These are phyloP conservation scores for Verticillium klebahnii DNA, from an alignment of 2,329 filamentous ascomycete genomes.

Conservation along the genomic window DNA sequence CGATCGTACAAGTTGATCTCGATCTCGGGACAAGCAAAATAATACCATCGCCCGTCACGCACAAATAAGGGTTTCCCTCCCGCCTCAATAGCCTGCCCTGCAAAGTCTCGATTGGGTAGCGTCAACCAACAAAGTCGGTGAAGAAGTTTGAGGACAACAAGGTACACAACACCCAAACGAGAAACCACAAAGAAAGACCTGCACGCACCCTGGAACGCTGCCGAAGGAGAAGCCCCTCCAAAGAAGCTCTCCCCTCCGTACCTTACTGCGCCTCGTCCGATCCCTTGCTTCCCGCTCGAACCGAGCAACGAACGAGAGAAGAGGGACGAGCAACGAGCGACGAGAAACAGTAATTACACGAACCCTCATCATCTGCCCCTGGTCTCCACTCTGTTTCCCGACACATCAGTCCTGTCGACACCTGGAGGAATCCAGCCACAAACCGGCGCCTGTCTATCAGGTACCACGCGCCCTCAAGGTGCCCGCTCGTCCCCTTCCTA, in stretches of 20 bases:
- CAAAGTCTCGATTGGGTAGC: not conserved
- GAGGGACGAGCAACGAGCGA: not conserved
- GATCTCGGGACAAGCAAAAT: not conserved
- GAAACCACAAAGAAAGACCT: not conserved
- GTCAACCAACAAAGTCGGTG: not conserved
- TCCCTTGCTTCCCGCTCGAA: not conserved
- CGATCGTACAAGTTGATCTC: not conserved
- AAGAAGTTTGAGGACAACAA: not conserved
- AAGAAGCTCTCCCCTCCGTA: not conserved
- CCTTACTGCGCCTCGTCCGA: not conserved
- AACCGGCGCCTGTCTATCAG: not conserved
- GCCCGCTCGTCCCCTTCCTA: not conserved
- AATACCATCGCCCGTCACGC: not conserved
- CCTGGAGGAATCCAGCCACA: not conserved
- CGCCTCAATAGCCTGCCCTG: not conserved
- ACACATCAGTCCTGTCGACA: not conserved
- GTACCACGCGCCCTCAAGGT: not conserved
- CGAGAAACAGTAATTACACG: not conserved
- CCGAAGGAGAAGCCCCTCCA: not conserved
- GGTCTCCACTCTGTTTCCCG: not conserved
- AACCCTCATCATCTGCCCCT: not conserved
- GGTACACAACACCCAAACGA: not conserved
- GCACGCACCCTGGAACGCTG: not conserved
- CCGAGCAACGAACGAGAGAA: not conserved
- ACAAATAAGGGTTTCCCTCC: not conserved